Evolutionary conservation across 805 yeast genomes (phyloP), one percentile per base, ranked within the genome.

Genomic region (Suhomyces pyralidae): DNA sequence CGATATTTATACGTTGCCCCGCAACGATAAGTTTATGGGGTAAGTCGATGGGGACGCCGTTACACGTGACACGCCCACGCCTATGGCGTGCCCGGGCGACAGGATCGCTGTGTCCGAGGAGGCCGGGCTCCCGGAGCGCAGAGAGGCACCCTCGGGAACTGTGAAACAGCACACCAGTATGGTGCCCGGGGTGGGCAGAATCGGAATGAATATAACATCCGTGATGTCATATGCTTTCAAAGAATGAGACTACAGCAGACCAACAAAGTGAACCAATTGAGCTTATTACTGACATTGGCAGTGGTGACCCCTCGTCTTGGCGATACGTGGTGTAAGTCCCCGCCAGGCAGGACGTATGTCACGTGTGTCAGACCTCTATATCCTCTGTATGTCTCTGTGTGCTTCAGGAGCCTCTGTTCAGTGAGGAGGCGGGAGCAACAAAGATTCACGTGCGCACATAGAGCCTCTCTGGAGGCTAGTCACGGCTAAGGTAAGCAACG

Each of bases 71-170:
- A 1, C 24, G 6, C 42, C 42, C 42, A 38, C 24, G 22, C 42
- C 20, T 36, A 17, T 22, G 26, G 42, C 19, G 22, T 26, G 45
- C 15, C 49, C 49, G 49, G 49, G 44, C 25, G 49, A 46, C 42
- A 19, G 49, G 49, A 46, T 38, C 14, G 42, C 42, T 7, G 22
- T 19, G 42, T 10, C 42, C 42, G 49, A 46, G 24, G 43, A 14
- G 26, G 24, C 49, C 49, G 49, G 36, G 43, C 24, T 9, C 40
- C 42, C 42, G 42, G 42, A 8, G 14, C 42, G 22, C 42, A 9
- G 28, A 8, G 28, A 26, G 28, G 28, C 28, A 15, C 20, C n/a
- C 20, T 36, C 19, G 20, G 32, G 32, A 26, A 4, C 32, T 28
- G 32, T 32, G 36, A 32, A 32, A 32, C 17, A 22, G 25, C 3